Base-by-base conservation (phyloP, 129 eudicot species). In the Arctium lappa region DNA sequence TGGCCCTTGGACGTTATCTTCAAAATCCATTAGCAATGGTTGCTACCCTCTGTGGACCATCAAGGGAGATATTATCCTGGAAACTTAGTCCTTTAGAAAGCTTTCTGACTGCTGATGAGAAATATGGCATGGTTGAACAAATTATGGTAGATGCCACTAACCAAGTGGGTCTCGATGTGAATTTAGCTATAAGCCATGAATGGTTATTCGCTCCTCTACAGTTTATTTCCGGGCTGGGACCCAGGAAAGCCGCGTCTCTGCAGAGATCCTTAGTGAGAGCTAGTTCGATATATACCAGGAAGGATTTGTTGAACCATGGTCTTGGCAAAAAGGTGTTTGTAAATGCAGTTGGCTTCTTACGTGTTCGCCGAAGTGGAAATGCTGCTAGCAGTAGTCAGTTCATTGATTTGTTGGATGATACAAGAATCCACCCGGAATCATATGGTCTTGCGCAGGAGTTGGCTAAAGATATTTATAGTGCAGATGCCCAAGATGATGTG, bases 21-120 rank as follows among this genome's bases (percentile, higher is more conserved):
- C 99, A 96, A 84, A 96, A 96, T 83, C 98, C 99, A 38, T 62
- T 96, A 60, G 98, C 98, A 62, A 96, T 93, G 99, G 99, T 85
- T 40, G 97, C 97, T 7, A 88, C 98, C 72, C 83, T 96, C 18
- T 96, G 99, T 83, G 99, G 99, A 34, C 97, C 97, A 0, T 86
- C 89, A 29, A 91, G 82, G 86, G 99, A 96, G 86, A 89, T 96
- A 72, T 83, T 96, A 77, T 96, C 99, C 4, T 96, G 99, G 99
- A 93, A 93, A 75, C 93, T 91, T 30, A 81, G 75, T 78, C 91
- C 95, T 3, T 79, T 93, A 40, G 99, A 96, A 86, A 92, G 89
- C 70, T 96, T 90, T 84, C 83, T 96, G 46, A 89, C 91, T 53
- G 88, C 96, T n/a, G 99, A 96, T 87, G 99, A 96, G 86, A 96